A percentile compares a stretch with the other conserved stretches of the same genome.
phyloP scores from a whole-genome alignment of 129 eudicot species.

The Lactuca sativa region DNA sequence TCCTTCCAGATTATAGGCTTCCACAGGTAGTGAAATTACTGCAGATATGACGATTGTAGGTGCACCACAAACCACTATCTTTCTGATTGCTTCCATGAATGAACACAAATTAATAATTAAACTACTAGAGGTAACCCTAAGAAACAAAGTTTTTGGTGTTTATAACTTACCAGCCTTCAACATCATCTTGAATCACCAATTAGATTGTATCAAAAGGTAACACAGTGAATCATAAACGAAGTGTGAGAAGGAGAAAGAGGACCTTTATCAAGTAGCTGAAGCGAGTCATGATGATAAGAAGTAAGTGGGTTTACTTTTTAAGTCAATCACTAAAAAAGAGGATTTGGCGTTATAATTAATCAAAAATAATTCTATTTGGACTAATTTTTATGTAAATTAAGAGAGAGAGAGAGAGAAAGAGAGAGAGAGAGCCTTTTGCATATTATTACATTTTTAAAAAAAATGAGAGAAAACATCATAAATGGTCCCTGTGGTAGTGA shows the following conservation, averaged over 20 bases:
- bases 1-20: constrained; percentile 45
- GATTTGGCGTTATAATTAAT: too few species aligned
- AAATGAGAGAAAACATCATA: too few species aligned
- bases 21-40: constrained; percentile 88
- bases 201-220: constrained; percentile 72
- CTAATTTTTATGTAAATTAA: too few species aligned
- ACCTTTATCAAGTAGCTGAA: too few species aligned
- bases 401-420: too few species aligned
- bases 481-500: too few species aligned
- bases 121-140: neutral
- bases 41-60: constrained; percentile 98
- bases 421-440: too few species aligned
- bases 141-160: neutral
- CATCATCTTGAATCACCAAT: constrained; percentile 62
- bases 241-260: too few species aligned
- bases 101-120: neutral
- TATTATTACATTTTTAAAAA: too few species aligned
- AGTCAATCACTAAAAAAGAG: too few species aligned
- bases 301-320: too few species aligned
- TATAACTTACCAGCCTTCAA: constrained; percentile 67
- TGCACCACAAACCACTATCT: constrained; percentile 99
- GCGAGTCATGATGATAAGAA: constrained; percentile 55
- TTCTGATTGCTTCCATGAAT: constrained; percentile 77
- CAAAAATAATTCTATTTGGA: too few species aligned
- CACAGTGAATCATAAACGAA: constrained; percentile 20